Evolutionary conservation across 768 basidiomycete genomes (phyloP), one percentile per base, ranked within the genome.

Genomic region (Kwoniella sp.): DNA sequence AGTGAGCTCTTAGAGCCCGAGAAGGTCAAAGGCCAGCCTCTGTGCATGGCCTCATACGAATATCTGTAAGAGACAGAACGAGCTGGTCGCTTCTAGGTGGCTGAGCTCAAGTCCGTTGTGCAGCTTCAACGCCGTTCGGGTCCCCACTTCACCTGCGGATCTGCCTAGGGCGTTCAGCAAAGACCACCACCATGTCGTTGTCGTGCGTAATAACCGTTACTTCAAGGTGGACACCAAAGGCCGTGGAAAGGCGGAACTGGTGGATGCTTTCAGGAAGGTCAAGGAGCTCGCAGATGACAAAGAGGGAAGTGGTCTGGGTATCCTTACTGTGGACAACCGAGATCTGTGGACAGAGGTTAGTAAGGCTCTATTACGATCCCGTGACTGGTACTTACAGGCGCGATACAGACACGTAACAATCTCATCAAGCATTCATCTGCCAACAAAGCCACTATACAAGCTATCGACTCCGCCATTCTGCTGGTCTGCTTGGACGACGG

Each of bases 1-100:
- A 88, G 86, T 57, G 80, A 85, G 53, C 78, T 80, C 26, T 80
- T 98, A 20, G 89, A 89, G 73, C 92, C 93, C 1, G 93, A 99
- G 66, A 90, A 83, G 73, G 80, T 86, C 20, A 50, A 84, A 81
- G 20, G 70, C 44, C 38, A 77, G 14, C 90, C 95, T 2, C 78
- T 98, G 7, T 86, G 86, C 75, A 95, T 93, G 89, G 79, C 78
- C 0, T 89, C 89, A n/a, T 95, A 93, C 81, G 85, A 90, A 73
- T 93, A 90, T 85, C 79, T 98, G 79, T 85, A 62, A 75, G 84
- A 43, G 9, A 9, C 15, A 15, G 31, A 8, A 15, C 15, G 31
- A 9, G 19, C 27, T 40, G 9, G 8, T 22, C 17, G 15, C 15
- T 28, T 8, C 33, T 31, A 19, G 11, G 14, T 29, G 5, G 22